Percentiles rank a stretch among this genome's conserved stretches.
Conservation (phyloP, 192 early-diverging fungal genomes). For the Umbelopsis sp. region DNA sequence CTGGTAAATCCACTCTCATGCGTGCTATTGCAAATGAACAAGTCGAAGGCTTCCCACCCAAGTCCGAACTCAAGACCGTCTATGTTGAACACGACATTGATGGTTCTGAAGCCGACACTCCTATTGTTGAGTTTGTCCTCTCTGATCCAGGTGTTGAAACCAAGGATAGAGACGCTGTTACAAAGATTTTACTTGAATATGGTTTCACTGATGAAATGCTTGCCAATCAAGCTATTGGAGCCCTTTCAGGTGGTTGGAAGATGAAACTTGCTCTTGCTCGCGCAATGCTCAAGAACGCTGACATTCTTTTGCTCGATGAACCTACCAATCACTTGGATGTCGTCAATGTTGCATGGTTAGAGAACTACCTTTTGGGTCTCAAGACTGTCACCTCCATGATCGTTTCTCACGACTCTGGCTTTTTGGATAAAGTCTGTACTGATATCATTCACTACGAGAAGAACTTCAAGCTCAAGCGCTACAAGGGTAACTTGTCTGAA, state of each 20-base stretch:
- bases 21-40: constrained; percentile 82
- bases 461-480: constrained; percentile 71
- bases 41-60: constrained; percentile 81
- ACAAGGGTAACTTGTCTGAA: constrained; percentile 79
- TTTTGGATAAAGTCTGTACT: constrained; percentile 81
- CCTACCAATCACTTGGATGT: constrained; percentile 88
- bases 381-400: constrained; percentile 81
- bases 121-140: constrained; percentile 66
- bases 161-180: constrained; percentile 49
- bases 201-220: constrained; percentile 72
- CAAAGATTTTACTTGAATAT: constrained; percentile 56
- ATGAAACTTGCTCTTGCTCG: constrained; percentile 88
- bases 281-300: constrained; percentile 84
- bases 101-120: constrained; percentile 71
- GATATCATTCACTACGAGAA: constrained; percentile 85
- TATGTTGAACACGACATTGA: constrained; percentile 82
- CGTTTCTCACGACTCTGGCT: constrained; percentile 86
- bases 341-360: constrained; percentile 59
- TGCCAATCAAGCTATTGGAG: constrained; percentile 62
- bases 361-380: constrained; percentile 72
- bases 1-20: constrained; percentile 86
- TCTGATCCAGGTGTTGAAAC: constrained; percentile 59
- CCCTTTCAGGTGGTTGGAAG: constrained; percentile 87
- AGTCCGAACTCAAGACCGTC: constrained; percentile 70
- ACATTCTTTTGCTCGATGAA: constrained; percentile 84